Percentiles rank a stretch among this genome's conserved stretches.
Evolutionary conservation across 768 basidiomycete genomes (phyloP).

Genomic region (Lentinula edodes): DNA sequence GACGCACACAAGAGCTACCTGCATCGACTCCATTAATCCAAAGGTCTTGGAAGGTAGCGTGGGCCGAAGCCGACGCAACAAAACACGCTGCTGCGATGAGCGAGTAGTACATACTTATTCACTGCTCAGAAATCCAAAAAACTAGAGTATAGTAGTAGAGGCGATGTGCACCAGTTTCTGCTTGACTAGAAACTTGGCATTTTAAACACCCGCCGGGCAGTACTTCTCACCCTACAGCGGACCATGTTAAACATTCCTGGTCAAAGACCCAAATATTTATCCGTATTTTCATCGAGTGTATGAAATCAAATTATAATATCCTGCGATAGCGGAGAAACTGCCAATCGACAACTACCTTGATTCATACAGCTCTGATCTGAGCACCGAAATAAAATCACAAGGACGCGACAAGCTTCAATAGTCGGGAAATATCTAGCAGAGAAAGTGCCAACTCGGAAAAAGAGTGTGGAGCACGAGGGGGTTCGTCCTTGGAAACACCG

Average conservation of each 20-base stretch:
- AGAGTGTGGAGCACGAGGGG: background rate
- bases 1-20: slow-evolving; percentile 40
- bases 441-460: background rate
- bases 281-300: background rate
- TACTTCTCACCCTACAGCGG: background rate
- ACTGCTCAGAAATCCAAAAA: background rate
- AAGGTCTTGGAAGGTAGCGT: slow-evolving; percentile 50
- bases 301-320: background rate
- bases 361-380: background rate
- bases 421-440: background rate
- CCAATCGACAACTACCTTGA: background rate
- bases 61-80: slow-evolving; percentile 28
- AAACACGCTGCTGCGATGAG: slow-evolving; percentile 1
- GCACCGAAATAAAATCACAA: background rate
- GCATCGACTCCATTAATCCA: slow-evolving; percentile 48
- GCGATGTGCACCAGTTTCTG: background rate
- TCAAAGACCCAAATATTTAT: background rate
- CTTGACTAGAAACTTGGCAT: background rate
- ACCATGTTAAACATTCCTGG: background rate
- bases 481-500: background rate
- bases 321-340: slow-evolving; percentile 2
- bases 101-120: slow-evolving; percentile 5
- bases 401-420: background rate
- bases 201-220: background rate
- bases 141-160: background rate